phyloP scores from a whole-genome alignment of 257 asterid genomes.

The Fraxinus quadrangulata region DNA sequence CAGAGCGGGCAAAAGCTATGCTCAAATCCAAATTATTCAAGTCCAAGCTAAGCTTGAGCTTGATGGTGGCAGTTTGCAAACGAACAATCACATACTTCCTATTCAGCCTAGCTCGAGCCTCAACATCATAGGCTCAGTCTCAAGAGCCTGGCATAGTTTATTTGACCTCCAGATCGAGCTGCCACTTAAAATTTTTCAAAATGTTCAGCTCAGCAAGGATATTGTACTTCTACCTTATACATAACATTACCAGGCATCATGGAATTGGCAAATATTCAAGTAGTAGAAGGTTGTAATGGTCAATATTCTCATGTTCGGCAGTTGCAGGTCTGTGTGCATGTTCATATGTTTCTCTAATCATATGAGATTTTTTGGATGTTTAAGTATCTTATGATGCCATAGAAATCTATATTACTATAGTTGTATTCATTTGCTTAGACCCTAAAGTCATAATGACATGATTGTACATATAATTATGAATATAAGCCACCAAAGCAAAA shows the following conservation, averaged over 20 bases:
- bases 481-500: constrained; percentile 21
- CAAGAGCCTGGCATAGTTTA: neutral
- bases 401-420: neutral
- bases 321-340: neutral
- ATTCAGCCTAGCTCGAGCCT: neutral
- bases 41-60: neutral
- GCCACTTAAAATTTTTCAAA: no score
- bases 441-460: neutral
- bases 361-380: neutral
- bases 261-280: neutral
- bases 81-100: neutral
- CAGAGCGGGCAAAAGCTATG: neutral
- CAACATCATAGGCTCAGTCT: neutral
- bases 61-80: neutral
- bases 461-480: neutral
- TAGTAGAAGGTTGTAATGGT: neutral
- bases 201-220: no score
- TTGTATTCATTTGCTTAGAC: neutral
- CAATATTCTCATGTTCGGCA: constrained; percentile 1
- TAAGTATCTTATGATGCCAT: neutral
- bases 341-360: constrained; percentile 1
- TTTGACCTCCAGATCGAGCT: no score
- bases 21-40: neutral
- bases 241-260: neutral
- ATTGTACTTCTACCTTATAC: neutral